Base-by-base conservation (phyloP, 768 basidiomycete species). In the Auriscalpium vulgare region DNA sequence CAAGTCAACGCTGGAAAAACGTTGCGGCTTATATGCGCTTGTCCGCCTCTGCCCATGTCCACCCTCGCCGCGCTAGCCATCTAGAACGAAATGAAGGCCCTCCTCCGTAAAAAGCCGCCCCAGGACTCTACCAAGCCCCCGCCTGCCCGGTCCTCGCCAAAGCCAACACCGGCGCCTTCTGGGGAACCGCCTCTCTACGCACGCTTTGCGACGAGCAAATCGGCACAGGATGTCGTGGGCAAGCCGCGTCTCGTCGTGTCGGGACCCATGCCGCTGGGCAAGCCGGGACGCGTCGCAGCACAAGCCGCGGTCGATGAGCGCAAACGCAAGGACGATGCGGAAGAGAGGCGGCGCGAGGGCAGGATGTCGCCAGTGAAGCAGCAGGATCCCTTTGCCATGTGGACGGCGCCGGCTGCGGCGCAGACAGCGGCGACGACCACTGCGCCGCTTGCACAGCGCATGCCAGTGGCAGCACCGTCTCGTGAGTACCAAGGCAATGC, bases 171-270 rank as follows among this genome's bases (percentile, higher is more conserved):
- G 13, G 46, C 54, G 10, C 8, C 56, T 11, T 14, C 59, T 6
- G 45, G 47, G 10, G 57, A 56, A 23, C 62, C 66, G 1, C 67
- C 67, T 9, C 57, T 68, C 16, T 68, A 68, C 40, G 65, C 66
- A 10, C 66, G 66, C 17, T 68, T 67, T 44, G 60, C 67, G 37
- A 59, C 47, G 57, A 16, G 43, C 21, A 57, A 57, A 35, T 14
- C 53, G 34, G 62, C 19, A 8, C 50, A 36, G 29, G 61, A 54
- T 16, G 35, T 47, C 40, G 37, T 57, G 51, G 58, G 50, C 11
- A 53, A n/a, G 50, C 34, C 5, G 10, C 55, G 58, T n/a, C 58
- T 58, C 9, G 50, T 61, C 8, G 65, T 67, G 10, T 67, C 66
- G 44, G 62, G 64, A 36, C 67, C 66, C 19, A 59, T 66, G 56